Percentiles rank a stretch among this genome's conserved stretches.
phyloP scores from a whole-genome alignment of 306 rosid species.

The Begonia masoniana region DNA sequence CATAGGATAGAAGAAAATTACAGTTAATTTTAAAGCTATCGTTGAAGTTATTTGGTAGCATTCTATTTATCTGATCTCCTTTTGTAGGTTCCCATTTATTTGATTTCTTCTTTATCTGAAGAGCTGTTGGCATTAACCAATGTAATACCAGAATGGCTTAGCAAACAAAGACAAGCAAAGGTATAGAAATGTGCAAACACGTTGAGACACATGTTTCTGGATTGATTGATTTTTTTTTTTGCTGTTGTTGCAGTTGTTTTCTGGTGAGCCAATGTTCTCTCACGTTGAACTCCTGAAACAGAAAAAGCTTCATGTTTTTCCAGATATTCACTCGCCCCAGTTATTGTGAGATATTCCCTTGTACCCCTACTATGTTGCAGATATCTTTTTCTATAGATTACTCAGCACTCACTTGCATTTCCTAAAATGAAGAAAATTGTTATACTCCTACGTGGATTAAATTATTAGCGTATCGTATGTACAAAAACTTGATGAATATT shows the following conservation, averaged over 20 bases:
- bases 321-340: slow-evolving; percentile 46
- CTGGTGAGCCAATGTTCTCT: slow-evolving; percentile 62
- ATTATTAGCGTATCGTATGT: too few relatives aligned
- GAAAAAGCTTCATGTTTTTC: slow-evolving; percentile 57
- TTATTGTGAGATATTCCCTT: slow-evolving; percentile 42
- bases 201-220: slow-evolving; percentile 6
- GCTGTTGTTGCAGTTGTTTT: slow-evolving; percentile 51
- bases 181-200: slow-evolving; percentile 19
- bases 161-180: slow-evolving; percentile 58
- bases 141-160: slow-evolving; percentile 78
- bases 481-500: too few relatives aligned
- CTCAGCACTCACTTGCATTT: too few relatives aligned
- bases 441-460: too few relatives aligned
- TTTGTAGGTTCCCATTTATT: slow-evolving; percentile 73
- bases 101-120: slow-evolving; percentile 73
- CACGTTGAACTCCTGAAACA: slow-evolving; percentile 44
- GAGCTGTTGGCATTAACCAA: slow-evolving; percentile 60
- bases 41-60: too few relatives aligned
- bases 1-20: too few relatives aligned
- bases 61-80: not conserved
- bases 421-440: too few relatives aligned
- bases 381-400: too few relatives aligned
- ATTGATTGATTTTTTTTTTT: slow-evolving; percentile 9
- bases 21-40: too few relatives aligned
- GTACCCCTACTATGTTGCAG: not conserved